Evolutionary conservation across 805 yeast species (phyloP).

Genomic region (Saturnispora bothae): DNA sequence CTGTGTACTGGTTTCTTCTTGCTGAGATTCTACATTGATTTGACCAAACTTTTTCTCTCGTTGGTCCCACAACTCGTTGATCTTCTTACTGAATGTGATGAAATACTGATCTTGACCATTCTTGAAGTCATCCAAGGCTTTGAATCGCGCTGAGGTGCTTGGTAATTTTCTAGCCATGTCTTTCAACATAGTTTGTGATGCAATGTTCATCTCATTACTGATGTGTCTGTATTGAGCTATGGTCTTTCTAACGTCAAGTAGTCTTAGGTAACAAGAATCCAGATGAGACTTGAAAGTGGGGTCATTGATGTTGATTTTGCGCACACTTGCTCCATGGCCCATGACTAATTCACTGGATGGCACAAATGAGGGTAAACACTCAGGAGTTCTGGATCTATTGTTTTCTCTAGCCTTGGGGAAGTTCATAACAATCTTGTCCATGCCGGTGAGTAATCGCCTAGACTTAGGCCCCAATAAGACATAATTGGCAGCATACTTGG

Average conservation of each 20-base stretch:
- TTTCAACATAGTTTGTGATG: constrained; percentile 32
- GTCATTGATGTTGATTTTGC: constrained; percentile 10
- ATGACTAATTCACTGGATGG: constrained; percentile 9
- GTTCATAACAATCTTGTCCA: constrained; percentile 38
- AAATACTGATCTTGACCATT: constrained; percentile 23
- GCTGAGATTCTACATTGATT: background rate
- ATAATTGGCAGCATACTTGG: constrained; percentile 78
- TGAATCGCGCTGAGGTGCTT: constrained; percentile 36
- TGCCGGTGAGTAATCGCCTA: constrained; percentile 30
- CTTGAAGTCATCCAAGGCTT: constrained; percentile 28
- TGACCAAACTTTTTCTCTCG: constrained; percentile 14
- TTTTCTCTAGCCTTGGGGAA: constrained; percentile 28
- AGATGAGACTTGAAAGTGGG: constrained; percentile 22
- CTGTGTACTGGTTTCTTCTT: background rate
- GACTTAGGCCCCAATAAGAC: constrained; percentile 55
- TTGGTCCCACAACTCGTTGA: constrained; percentile 17
- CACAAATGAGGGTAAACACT: constrained; percentile 7
- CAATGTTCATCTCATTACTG: constrained; percentile 26
- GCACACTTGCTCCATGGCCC: constrained; percentile 13
- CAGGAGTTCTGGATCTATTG: background rate
- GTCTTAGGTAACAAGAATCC: constrained; percentile 21
- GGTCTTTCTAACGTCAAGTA: constrained; percentile 33
- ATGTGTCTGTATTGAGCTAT: constrained; percentile 33
- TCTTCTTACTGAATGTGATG: constrained; percentile 16
- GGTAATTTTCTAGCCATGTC: constrained; percentile 52